Evolutionary conservation across 257 asterid genomes (phyloP).

Genomic region (Solanum boliviense): DNA sequence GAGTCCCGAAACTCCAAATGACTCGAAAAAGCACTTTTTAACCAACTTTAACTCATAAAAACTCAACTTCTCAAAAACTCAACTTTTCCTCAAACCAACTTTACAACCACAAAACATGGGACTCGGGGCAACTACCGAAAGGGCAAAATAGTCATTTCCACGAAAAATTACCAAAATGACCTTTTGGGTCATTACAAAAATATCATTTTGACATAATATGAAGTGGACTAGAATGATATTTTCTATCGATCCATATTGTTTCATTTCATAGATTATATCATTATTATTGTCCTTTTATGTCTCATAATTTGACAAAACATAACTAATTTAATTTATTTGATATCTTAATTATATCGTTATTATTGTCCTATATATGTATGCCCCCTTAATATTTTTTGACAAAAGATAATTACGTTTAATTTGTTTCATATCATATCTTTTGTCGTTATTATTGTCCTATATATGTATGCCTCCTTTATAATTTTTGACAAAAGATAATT

Average conservation of each 20-base stretch:
- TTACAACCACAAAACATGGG: too few species aligned
- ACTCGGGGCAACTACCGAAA: too few species aligned
- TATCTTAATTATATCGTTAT: not conserved
- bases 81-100: too few species aligned
- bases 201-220: not conserved
- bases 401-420: not conserved
- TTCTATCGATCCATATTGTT: not conserved
- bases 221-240: too few species aligned
- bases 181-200: too few species aligned
- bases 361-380: not conserved
- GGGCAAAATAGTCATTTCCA: too few species aligned
- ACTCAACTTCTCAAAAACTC: too few species aligned
- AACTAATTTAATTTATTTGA: not conserved
- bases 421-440: not conserved
- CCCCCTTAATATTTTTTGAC: not conserved
- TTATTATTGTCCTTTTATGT: not conserved
- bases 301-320: not conserved
- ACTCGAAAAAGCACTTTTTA: too few species aligned
- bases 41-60: too few species aligned
- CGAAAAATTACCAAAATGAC: too few species aligned
- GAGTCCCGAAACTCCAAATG: too few species aligned
- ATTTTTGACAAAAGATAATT: not conserved
- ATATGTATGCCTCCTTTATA: not conserved
- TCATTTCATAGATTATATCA: not conserved
- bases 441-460: not conserved